Conservation (phyloP, 2,329 filamentous ascomycete genomes). For the Fusarium sp. region DNA sequence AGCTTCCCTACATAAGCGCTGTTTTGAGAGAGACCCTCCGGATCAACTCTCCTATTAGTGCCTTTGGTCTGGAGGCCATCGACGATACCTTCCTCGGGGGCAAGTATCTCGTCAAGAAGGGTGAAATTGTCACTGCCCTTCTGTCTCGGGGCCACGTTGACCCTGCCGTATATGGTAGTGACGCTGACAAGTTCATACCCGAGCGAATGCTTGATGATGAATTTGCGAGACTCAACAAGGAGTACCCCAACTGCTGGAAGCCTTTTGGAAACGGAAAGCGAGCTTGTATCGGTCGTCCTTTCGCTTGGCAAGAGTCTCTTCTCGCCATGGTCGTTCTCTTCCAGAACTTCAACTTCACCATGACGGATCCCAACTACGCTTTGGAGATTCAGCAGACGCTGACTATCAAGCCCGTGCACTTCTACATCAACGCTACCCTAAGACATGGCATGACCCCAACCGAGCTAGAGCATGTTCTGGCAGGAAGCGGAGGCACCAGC, state of each 20-base stretch:
- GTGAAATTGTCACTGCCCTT: conserved; percentile 58
- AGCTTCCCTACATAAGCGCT: conserved; percentile 72
- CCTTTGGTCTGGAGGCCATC: conserved; percentile 62
- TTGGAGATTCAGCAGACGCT: conserved; percentile 64
- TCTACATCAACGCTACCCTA: conserved; percentile 67
- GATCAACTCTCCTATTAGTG: conserved; percentile 66
- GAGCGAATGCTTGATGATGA: conserved; percentile 76
- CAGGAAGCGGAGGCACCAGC: conserved; percentile 25
- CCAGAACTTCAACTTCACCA: conserved; percentile 74
- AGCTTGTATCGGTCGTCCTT: conserved; percentile 75
- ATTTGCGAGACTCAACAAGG: conserved; percentile 67
- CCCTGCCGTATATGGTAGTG: conserved; percentile 69
- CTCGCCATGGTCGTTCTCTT: conserved; percentile 69
- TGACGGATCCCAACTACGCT: conserved; percentile 65
- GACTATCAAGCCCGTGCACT: conserved; percentile 70
- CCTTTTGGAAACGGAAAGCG: conserved; percentile 78
- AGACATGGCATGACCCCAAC: conserved; percentile 57
- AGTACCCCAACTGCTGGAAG: conserved; percentile 72
- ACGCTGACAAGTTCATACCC: conserved; percentile 71
- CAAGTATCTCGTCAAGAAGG: conserved; percentile 66
- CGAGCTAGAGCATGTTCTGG: conserved; percentile 56
- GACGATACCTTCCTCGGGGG: conserved; percentile 65
- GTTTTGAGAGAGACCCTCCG: conserved; percentile 72
- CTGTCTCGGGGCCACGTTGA: conserved; percentile 67
- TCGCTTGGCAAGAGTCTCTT: conserved; percentile 77